Evolutionary conservation across 345 rosid species (phyloP).

Genomic region (Luvunga scandens): DNA sequence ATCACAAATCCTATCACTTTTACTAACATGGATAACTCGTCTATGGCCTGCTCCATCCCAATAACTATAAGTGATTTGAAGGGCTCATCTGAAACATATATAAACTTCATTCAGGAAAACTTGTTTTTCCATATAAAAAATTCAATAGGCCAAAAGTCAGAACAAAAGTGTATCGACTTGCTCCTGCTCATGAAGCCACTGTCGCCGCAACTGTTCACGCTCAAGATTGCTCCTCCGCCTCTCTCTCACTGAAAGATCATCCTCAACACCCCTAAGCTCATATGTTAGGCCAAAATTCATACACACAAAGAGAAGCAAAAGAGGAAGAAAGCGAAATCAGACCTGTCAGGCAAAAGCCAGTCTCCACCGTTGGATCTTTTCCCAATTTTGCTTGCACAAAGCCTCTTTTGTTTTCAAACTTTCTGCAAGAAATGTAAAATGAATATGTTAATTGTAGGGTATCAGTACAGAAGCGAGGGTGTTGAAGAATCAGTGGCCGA

Average conservation of each 20-base stretch:
- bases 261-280: slow-evolving; percentile 74
- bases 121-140: not conserved
- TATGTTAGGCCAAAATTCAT: slow-evolving; percentile 37
- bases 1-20: slow-evolving; percentile 5
- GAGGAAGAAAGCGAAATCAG: slow-evolving; percentile 20
- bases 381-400: slow-evolving; percentile 66
- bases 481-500: not conserved
- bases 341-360: slow-evolving; percentile 99
- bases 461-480: not conserved
- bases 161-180: slow-evolving; percentile 49
- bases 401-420: slow-evolving; percentile 33
- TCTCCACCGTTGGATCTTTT: slow-evolving; percentile 96
- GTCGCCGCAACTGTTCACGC: slow-evolving; percentile 89
- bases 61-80: slow-evolving; percentile 95
- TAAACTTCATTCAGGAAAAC: slow-evolving; percentile 13
- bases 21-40: slow-evolving; percentile 77
- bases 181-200: slow-evolving; percentile 86
- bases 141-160: not conserved
- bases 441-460: not conserved
- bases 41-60: slow-evolving; percentile 99
- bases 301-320: not conserved
- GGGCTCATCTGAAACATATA: slow-evolving; percentile 72
- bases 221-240: slow-evolving; percentile 99
- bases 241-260: slow-evolving; percentile 94
- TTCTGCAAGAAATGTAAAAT: slow-evolving; percentile 27